Conservation (phyloP, 306 rosid genomes). For the Cicer chorassanicum region DNA sequence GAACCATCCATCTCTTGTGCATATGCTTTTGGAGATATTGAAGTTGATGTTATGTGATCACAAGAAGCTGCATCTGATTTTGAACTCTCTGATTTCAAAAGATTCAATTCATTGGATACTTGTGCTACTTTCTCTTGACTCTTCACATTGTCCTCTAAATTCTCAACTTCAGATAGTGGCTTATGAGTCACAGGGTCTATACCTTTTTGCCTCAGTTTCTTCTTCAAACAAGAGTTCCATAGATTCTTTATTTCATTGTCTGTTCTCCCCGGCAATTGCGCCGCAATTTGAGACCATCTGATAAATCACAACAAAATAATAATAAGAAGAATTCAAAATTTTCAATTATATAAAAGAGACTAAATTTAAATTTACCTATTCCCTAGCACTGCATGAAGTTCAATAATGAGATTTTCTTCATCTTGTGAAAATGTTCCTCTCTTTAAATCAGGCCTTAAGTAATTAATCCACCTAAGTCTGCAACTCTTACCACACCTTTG, state of each 20-base stretch:
- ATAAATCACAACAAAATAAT: slow-evolving; percentile 34
- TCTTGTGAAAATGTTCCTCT: slow-evolving; percentile 68
- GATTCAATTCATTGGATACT: slow-evolving; percentile 53
- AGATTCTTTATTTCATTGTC: slow-evolving; percentile 93
- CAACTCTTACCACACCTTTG: slow-evolving; percentile 77
- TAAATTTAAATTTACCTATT: slow-evolving; percentile 52
- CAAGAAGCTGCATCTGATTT: slow-evolving; percentile 52
- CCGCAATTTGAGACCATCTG: slow-evolving; percentile 95
- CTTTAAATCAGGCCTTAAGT: slow-evolving; percentile 74
- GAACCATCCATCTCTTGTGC: slow-evolving; percentile 44
- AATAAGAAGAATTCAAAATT: background rate
- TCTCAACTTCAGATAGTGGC: slow-evolving; percentile 58
- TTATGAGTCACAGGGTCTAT: slow-evolving; percentile 87
- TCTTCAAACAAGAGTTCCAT: slow-evolving; percentile 90
- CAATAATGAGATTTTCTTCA: slow-evolving; percentile 61
- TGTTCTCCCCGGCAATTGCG: slow-evolving; percentile 82
- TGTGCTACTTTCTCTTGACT: slow-evolving; percentile 48
- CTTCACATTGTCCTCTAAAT: slow-evolving; percentile 50
- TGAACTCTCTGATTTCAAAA: slow-evolving; percentile 56
- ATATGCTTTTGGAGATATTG: slow-evolving; percentile 48
- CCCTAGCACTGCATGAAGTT: slow-evolving; percentile 67
- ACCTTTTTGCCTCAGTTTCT: slow-evolving; percentile 80
- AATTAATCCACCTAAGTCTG: slow-evolving; percentile 70
- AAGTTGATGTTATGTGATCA: slow-evolving; percentile 48
- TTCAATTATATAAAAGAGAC: slow-evolving; percentile 1